These are phyloP conservation scores for Plectosphaerella plurivora DNA, from an alignment of 2,329 filamentous ascomycete genomes.

Conservation along the genomic window DNA sequence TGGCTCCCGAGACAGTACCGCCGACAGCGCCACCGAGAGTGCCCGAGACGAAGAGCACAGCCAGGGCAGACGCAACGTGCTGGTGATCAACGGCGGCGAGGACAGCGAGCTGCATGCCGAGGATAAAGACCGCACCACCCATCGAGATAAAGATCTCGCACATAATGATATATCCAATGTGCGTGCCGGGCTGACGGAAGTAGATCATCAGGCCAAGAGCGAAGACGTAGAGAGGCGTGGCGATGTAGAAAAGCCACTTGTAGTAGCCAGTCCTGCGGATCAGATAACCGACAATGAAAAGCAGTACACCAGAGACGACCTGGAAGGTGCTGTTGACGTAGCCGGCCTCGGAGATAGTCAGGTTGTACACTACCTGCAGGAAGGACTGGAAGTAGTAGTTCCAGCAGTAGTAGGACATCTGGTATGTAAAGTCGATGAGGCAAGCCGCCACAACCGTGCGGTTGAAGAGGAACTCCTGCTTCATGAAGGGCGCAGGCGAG, in stretches of 20 bases:
- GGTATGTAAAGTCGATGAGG: slow-evolving; percentile 35
- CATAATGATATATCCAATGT: slow-evolving; percentile 30
- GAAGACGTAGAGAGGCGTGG: slow-evolving; percentile 48
- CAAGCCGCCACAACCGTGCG: slow-evolving; percentile 49
- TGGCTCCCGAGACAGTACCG: slow-evolving; percentile 35
- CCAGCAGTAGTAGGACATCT: slow-evolving; percentile 47
- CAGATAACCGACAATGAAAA: slow-evolving; percentile 39
- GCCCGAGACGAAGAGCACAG: slow-evolving; percentile 38
- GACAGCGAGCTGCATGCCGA: slow-evolving; percentile 53
- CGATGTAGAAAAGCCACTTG: slow-evolving; percentile 39
- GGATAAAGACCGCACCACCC: slow-evolving; percentile 14
- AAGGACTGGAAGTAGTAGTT: slow-evolving; percentile 53
- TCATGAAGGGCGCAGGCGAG: slow-evolving; percentile 53
- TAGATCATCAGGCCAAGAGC: slow-evolving; percentile 42
- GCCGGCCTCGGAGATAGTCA: slow-evolving; percentile 34
- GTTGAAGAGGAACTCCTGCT: slow-evolving; percentile 42
- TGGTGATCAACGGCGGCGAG: slow-evolving; percentile 51
- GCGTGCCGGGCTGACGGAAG: slow-evolving; percentile 28
- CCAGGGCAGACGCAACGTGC: slow-evolving; percentile 45
- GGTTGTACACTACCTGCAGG: slow-evolving; percentile 45
- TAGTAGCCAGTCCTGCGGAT: slow-evolving; percentile 42
- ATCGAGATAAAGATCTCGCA: slow-evolving; percentile 41
- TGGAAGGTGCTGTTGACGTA: slow-evolving; percentile 46
- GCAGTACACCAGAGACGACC: slow-evolving; percentile 46
- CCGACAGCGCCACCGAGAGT: slow-evolving; percentile 41